Evolutionary conservation across 2,329 filamentous ascomycete species (phyloP).

Genomic region (Rutstroemia sp.): DNA sequence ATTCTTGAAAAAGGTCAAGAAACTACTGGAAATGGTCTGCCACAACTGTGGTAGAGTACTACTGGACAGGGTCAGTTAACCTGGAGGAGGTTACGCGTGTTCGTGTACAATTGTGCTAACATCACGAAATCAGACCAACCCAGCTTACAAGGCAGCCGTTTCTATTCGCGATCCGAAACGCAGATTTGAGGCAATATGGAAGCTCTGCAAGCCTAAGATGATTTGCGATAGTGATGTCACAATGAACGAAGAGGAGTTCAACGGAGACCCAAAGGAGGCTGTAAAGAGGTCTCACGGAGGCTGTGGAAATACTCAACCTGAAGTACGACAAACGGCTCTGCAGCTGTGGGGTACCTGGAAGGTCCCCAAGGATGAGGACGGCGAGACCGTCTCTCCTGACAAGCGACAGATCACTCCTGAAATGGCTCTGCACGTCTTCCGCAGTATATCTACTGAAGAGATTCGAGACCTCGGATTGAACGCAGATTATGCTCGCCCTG

Average conservation of each 20-base stretch:
- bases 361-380: conserved; percentile 66
- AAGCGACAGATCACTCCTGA: conserved; percentile 78
- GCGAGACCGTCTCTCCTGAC: conserved; percentile 60
- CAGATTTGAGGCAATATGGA: conserved; percentile 89
- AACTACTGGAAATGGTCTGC: conserved; percentile 96
- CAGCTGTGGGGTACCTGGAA: conserved; percentile 74
- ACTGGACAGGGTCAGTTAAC: conserved; percentile 92
- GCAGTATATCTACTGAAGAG: conserved; percentile 74
- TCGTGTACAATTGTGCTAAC: conserved; percentile 53
- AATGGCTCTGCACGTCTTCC: conserved; percentile 79
- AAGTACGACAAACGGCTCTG: conserved; percentile 79
- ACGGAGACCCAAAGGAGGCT: conserved; percentile 47
- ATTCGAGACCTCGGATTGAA: conserved; percentile 85
- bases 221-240: conserved; percentile 74
- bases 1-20: conserved; percentile 99
- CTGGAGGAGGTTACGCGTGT: conserved; percentile 47
- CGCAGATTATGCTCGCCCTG: conserved; percentile 87
- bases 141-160: conserved; percentile 75
- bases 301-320: conserved; percentile 86
- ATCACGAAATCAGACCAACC: conserved; percentile 61
- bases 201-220: conserved; percentile 81
- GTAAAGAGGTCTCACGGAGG: conserved; percentile 65
- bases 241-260: conserved; percentile 60
- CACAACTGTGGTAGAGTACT: conserved; percentile 98
- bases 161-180: conserved; percentile 85